Conservation (phyloP, 129 eudicot genomes). For the sunflower (Helianthus annuus) region HanXRQr2.0-SUNRISE NC_035434.2:103919209-103919708, state of each 20-base stretch:
- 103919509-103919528: background rate
- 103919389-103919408: constrained; percentile 26
- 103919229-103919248: background rate
- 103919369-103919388: constrained; percentile 20
- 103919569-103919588: constrained; percentile 20
- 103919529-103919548: background rate
- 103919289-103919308: constrained; percentile 9
- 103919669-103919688: constrained; percentile 45
- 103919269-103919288: constrained; percentile 33
- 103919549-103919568: background rate
- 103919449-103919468: constrained; percentile 28
- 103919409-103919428: constrained; percentile 25
- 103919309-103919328: constrained; percentile 27
- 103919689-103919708: constrained; percentile 31
- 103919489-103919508: background rate
- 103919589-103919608: constrained; percentile 4
- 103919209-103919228: no score
- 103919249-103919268: constrained; percentile 8
- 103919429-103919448: constrained; percentile 23
- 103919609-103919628: constrained; percentile 14
- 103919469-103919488: constrained; percentile 37
- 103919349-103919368: constrained; percentile 1
- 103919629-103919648: constrained; percentile 21
- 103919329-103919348: background rate
- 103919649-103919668: constrained; percentile 21